These are phyloP conservation scores for Cryptococcus sp. DNA, from an alignment of 1,284 basidiomycete species.

Conservation along the genomic window DNA sequence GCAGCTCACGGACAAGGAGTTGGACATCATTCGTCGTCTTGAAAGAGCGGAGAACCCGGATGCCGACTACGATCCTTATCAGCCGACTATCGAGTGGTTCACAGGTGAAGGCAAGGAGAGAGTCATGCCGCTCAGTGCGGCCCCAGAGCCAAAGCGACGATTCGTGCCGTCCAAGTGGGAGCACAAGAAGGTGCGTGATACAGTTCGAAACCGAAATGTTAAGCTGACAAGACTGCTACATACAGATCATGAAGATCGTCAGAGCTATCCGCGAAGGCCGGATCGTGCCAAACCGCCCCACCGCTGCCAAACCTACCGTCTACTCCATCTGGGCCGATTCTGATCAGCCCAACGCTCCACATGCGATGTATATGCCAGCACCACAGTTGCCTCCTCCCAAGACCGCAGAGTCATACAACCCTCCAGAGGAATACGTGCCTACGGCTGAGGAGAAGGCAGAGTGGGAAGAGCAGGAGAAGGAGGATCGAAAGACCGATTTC, in stretches of 20 bases:
- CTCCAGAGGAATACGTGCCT: slow-evolving; percentile 96
- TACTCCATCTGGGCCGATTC: slow-evolving; percentile 84
- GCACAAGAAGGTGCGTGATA: slow-evolving; percentile 81
- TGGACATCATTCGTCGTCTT: slow-evolving; percentile 90
- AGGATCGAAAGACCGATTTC: slow-evolving; percentile 89
- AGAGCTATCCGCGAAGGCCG: slow-evolving; percentile 95
- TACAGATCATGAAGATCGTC: slow-evolving; percentile 97
- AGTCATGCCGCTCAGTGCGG: slow-evolving; percentile 85
- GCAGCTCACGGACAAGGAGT: slow-evolving; percentile 83
- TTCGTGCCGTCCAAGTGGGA: slow-evolving; percentile 99
- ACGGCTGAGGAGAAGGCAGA: slow-evolving; percentile 78
- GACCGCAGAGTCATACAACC: slow-evolving; percentile 96
- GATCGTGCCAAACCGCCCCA: slow-evolving; percentile 85
- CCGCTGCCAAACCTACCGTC: slow-evolving; percentile 71
- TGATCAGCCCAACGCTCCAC: slow-evolving; percentile 70
- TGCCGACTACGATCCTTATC: slow-evolving; percentile 84
- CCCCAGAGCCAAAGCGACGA: slow-evolving; percentile 92
- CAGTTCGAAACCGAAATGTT: neutral
- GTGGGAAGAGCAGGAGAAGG: slow-evolving; percentile 83
- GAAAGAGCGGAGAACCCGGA: slow-evolving; percentile 92
- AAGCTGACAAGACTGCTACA: neutral
- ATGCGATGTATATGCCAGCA: slow-evolving; percentile 77
- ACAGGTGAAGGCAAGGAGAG: slow-evolving; percentile 94
- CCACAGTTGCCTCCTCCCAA: slow-evolving; percentile 88
- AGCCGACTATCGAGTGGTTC: slow-evolving; percentile 94